Base-by-base conservation (phyloP, 306 rosid genomes). In the Trichosanthes cucumerina region DNA sequence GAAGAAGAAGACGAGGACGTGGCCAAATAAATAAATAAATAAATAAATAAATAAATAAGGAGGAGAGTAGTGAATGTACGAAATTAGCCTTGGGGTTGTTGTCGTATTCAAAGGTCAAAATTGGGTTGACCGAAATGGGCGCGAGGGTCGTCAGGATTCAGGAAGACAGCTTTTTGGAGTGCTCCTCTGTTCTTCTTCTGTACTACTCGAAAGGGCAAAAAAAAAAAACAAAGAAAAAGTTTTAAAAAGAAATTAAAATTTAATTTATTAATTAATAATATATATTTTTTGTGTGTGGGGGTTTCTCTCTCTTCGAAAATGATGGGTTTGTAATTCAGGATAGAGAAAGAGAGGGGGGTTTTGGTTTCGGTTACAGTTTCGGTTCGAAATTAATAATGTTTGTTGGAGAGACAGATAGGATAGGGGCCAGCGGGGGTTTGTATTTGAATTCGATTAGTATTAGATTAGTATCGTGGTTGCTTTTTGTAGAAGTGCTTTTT, bases 41-140 rank as follows among this genome's bases (percentile, higher is more conserved):
- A 39, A 6, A 39, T 39, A 39, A 5, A 39, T 39, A 39, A 0
- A 26, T 9, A 31, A 24, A 23, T 4, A 1, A n/a, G 24, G 7
- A 19, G 9, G 2, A 10, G 7, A n/a, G 24, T 19, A 54, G 16
- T 21, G 58, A 26, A 72, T 14, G 6, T 46, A 72, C 77, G 23
- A 47, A 72, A 72, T 7, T 72, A 47, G 4, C 77, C 58, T 26
- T 23, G 14, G 3, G n/a, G 41, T 62, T 62, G 76, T 21, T 71
- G 75, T 68, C 75, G 75, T 68, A 65, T 68, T 68, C 4, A 47
- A 15, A 72, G 77, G 77, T 72, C 77, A 72, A 72, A 66, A 26
- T 72, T 72, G 38, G 41, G 58, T 72, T 72, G 77, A 72, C 77
- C 77, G 58, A 24, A 24, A 72, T 47, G 38, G 5, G 39, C 34